phyloP scores from a whole-genome alignment of 139 green algal genomes.

The Bryopsis sp. region DNA sequence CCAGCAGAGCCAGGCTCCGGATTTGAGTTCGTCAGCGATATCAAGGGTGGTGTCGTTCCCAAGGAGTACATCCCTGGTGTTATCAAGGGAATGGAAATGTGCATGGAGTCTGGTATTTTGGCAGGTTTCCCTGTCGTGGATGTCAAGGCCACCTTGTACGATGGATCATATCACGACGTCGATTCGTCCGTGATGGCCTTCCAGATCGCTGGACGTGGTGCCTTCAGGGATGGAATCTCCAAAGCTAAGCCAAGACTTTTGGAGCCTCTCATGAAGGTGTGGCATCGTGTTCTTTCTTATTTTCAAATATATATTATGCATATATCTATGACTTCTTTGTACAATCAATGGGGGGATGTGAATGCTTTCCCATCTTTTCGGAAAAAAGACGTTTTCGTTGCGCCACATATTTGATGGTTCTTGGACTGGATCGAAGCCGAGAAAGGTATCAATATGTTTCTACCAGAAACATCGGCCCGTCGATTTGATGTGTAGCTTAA shows the following conservation, averaged over 20 bases:
- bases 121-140: slow-evolving; percentile 96
- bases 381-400: too few relatives aligned
- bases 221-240: slow-evolving; percentile 84
- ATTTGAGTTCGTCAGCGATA: slow-evolving; percentile 91
- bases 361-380: too few relatives aligned
- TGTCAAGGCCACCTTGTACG: slow-evolving; percentile 69
- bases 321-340: too few relatives aligned
- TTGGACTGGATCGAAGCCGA: too few relatives aligned
- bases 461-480: too few relatives aligned
- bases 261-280: slow-evolving; percentile 95
- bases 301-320: too few relatives aligned
- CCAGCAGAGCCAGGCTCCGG: slow-evolving; percentile 85
- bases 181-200: slow-evolving; percentile 96
- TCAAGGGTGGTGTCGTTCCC: slow-evolving; percentile 88
- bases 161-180: slow-evolving; percentile 97
- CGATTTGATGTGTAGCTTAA: slow-evolving; percentile 5
- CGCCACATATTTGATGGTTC: too few relatives aligned
- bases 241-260: slow-evolving; percentile 84
- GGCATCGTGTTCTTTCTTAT: too few relatives aligned
- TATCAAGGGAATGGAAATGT: slow-evolving; percentile 90
- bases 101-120: slow-evolving; percentile 81
- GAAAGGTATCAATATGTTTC: too few relatives aligned
- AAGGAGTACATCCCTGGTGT: slow-evolving; percentile 99
- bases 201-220: slow-evolving; percentile 84
- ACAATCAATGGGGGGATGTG: too few relatives aligned